phyloP scores from a whole-genome alignment of 1,284 basidiomycete genomes.

The Caloboletus inedulis region DNA sequence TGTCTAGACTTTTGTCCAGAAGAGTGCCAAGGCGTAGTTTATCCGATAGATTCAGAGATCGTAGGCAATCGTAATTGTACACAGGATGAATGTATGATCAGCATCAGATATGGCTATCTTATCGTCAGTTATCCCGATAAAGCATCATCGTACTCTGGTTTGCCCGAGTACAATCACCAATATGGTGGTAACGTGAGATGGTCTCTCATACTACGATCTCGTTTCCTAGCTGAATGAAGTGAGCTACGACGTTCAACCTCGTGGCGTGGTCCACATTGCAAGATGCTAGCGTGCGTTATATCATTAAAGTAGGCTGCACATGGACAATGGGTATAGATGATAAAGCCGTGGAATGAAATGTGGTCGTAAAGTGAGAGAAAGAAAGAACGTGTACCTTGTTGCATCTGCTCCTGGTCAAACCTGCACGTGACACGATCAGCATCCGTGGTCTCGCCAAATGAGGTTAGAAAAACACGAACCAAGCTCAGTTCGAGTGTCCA shows the following conservation, averaged over 20 bases:
- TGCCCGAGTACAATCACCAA: background rate
- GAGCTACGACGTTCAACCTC: background rate
- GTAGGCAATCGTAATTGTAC: background rate
- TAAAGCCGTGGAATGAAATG: conserved; percentile 18
- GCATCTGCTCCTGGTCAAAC: conserved; percentile 17
- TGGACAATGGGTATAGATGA: conserved; percentile 30
- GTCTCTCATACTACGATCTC: background rate
- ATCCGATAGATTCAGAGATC: background rate
- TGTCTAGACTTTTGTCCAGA: conserved; percentile 3
- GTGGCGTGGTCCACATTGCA: conserved; percentile 10
- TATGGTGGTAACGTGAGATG: background rate
- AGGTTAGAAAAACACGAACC: conserved; percentile 50
- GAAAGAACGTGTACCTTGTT: conserved; percentile 5
- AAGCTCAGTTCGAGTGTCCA: conserved; percentile 97
- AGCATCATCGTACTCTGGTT: background rate
- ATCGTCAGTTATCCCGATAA: background rate
- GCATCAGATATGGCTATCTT: background rate
- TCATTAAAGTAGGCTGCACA: conserved; percentile 28
- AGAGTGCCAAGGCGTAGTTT: no score
- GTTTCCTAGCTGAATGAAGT: background rate
- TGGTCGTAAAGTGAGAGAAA: conserved; percentile 19
- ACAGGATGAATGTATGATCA: conserved; percentile 5
- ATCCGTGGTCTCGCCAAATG: background rate
- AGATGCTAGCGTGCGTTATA: conserved; percentile 30
- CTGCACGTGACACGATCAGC: conserved; percentile 12